phyloP scores from a whole-genome alignment of 2,329 filamentous ascomycete genomes.

The Endothia cerciana region DNA sequence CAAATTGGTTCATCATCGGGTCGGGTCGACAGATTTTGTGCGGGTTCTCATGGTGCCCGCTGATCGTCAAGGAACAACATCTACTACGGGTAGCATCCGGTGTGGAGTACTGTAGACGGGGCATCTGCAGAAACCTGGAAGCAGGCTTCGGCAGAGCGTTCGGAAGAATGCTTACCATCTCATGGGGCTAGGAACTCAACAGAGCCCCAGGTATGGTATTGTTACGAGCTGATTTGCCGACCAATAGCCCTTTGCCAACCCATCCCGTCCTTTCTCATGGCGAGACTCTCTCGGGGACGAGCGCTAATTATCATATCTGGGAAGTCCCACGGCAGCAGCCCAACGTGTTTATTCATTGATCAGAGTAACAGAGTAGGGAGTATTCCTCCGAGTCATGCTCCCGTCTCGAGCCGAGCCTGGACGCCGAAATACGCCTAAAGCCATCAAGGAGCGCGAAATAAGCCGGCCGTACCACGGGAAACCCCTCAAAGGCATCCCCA shows the following conservation, averaged over 20 bases:
- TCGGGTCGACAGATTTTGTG: not conserved
- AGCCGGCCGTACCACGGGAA: constrained; percentile 1
- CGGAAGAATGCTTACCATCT: not conserved
- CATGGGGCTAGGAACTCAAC: no score
- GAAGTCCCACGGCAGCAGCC: not conserved
- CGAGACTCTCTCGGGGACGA: no score
- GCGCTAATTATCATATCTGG: not conserved
- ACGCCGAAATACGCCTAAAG: not conserved
- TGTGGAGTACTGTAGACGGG: not conserved
- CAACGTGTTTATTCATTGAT: not conserved
- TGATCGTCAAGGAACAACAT: not conserved
- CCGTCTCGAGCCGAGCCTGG: not conserved
- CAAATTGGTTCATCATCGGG: not conserved
- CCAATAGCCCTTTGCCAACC: no score
- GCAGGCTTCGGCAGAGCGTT: not conserved
- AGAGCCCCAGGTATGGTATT: no score
- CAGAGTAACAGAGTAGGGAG: no score
- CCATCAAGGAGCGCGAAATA: not conserved
- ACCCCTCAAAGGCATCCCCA: not conserved
- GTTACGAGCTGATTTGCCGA: no score
- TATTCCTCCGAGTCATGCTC: not conserved
- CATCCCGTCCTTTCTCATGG: not conserved
- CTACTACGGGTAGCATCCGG: not conserved
- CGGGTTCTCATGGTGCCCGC: not conserved
- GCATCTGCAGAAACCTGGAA: not conserved